A percentile compares a stretch with the other conserved stretches of the same genome.
phyloP scores from a whole-genome alignment of 495 filamentous ascomycete species.

The Podospora pseudoanserina region DNA sequence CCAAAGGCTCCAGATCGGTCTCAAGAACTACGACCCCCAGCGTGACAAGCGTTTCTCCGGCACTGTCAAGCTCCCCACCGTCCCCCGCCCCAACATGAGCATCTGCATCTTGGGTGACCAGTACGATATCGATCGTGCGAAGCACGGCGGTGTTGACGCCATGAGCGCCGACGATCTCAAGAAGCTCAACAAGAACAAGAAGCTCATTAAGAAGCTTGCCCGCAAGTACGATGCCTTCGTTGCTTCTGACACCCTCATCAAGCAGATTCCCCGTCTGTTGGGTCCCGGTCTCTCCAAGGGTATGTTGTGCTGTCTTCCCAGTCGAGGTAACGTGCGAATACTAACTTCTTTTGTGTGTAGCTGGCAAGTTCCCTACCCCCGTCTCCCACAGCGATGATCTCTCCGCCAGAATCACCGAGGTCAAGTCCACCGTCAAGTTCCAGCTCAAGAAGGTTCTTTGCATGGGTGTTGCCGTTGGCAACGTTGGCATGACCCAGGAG shows the following conservation, averaged over 20 bases:
- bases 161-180: constrained; percentile 98
- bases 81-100: constrained; percentile 89
- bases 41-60: constrained; percentile 99
- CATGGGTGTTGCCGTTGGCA: constrained; percentile 97
- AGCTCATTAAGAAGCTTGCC: constrained; percentile 99
- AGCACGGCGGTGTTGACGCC: constrained; percentile 94
- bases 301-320: background rate
- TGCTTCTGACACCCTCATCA: constrained; percentile 92
- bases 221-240: constrained; percentile 99
- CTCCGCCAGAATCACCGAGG: constrained; percentile 88
- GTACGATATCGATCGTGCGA: constrained; percentile 99
- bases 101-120: constrained; percentile 99
- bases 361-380: constrained; percentile 98
- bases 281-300: constrained; percentile 98
- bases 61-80: constrained; percentile 70
- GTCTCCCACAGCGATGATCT: constrained; percentile 95
- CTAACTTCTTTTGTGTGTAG: constrained; percentile 42
- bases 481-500: constrained; percentile 95
- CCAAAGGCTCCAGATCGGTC: constrained; percentile 80
- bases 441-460: constrained; percentile 99
- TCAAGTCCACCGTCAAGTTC: constrained; percentile 99
- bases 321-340: background rate
- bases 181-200: constrained; percentile 99
- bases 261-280: constrained; percentile 98
- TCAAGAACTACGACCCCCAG: constrained; percentile 99